Evolutionary conservation across 78 protist genomes (phyloP), one percentile per base, ranked within the genome.

Genomic region (Dictyostelium discoideum): DNA sequence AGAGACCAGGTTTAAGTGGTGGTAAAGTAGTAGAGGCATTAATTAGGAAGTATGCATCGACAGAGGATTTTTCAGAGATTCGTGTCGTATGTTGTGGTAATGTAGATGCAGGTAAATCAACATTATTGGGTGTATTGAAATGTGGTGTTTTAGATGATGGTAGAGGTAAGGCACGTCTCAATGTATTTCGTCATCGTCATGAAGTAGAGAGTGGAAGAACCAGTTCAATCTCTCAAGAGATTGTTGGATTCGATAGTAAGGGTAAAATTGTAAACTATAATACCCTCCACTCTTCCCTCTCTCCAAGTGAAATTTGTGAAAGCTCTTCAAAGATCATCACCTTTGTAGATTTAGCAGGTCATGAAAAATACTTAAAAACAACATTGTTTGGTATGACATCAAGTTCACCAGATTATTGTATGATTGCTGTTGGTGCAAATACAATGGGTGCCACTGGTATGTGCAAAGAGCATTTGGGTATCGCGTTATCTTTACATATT

Each of bases 331-430:
- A 97, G 44, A 94, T 88, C 54, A 44, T 96, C 57, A 96, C 92
- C 14, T 98, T 98, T 83, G 50, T 97, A 29, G 99, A 98, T 84
- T 90, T 98, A 5, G 99, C 99, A 1, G 99, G 99, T 29, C 97
- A 94, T 78, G 99, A 98, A 72, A 46, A 57, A 24, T 99, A 98
- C 89, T 92, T 99, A 11, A 96, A 97, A 54, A 99, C 99, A n/a
- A 99, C 99, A 3, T 89, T 98, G 22, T 92, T n/a, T 44, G 99
- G 99, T 5, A 92, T 98, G 96, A 99, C 99, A 5, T 98, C 99
- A 26, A 86, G 74, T 42, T 11, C 8, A 11, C 99, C 99, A 1
- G 98, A 98, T 84, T 98, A 85, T 69, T 92, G 96, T 32, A 88
- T 97, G 94, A 48, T 98, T 5, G 86, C 97, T 0, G 29, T 84